Percentiles rank a stretch among this genome's conserved stretches.
phyloP scores from a whole-genome alignment of 1,284 basidiomycete species.

The Megacollybia platyphylla region DNA sequence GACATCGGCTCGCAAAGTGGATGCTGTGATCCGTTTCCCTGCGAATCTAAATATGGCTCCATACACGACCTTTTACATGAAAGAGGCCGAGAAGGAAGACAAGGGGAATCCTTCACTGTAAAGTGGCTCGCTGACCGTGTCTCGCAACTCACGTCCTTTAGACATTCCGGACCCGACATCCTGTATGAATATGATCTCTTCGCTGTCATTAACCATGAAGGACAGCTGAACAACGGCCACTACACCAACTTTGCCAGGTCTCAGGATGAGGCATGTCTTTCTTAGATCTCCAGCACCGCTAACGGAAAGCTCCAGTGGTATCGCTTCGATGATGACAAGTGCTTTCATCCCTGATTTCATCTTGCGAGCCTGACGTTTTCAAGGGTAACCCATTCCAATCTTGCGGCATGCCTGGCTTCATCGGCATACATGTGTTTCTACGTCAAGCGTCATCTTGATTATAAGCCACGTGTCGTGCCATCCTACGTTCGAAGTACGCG shows the following conservation, averaged over 20 bases:
- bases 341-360: slow-evolving; percentile 12
- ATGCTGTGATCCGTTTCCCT: slow-evolving; percentile 76
- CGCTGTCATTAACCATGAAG: slow-evolving; percentile 91
- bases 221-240: slow-evolving; percentile 89
- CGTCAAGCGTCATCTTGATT: slow-evolving; percentile 77
- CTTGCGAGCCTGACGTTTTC: not conserved
- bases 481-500: slow-evolving; percentile 54
- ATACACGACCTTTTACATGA: slow-evolving; percentile 60
- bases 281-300: slow-evolving; percentile 2
- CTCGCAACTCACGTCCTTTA: slow-evolving; percentile 7
- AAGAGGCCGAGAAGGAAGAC: slow-evolving; percentile 27
- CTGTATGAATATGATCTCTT: slow-evolving; percentile 90
- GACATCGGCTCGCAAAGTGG: slow-evolving; percentile 70
- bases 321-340: slow-evolving; percentile 92
- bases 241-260: slow-evolving; percentile 80
- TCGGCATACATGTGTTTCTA: slow-evolving; percentile 90
- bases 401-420: slow-evolving; percentile 56
- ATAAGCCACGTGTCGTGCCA: slow-evolving; percentile 55
- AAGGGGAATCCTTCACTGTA: slow-evolving; percentile 10
- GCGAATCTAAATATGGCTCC: slow-evolving; percentile 80
- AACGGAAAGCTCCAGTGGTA: slow-evolving; percentile 58
- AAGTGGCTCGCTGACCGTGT: not conserved
- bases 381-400: slow-evolving; percentile 61
- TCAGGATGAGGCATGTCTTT: slow-evolving; percentile 51
- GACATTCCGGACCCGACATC: slow-evolving; percentile 43